Percentiles rank a stretch among this genome's conserved stretches.
Conservation (phyloP, 805 yeast species). For the Debaryomyces castellii region DNA sequence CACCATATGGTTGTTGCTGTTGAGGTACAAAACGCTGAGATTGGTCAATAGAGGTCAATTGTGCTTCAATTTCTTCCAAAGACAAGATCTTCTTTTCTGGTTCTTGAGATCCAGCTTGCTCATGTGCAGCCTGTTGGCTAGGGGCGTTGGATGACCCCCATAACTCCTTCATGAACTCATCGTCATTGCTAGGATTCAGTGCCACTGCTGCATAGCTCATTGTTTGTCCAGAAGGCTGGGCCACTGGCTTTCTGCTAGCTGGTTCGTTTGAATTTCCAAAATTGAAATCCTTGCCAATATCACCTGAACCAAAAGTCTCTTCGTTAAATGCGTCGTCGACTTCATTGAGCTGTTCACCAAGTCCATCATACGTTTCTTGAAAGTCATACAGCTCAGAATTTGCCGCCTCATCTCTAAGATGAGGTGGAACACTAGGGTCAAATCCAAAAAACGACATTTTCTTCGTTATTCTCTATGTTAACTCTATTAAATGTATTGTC, state of each 20-base stretch:
- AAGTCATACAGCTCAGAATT: slow-evolving; percentile 56
- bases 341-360: slow-evolving; percentile 63
- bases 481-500: background rate
- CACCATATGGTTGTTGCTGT: slow-evolving; percentile 25
- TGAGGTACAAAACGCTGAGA: slow-evolving; percentile 27
- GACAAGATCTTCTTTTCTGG: slow-evolving; percentile 56
- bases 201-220: slow-evolving; percentile 44
- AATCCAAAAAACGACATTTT: slow-evolving; percentile 69
- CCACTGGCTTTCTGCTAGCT: slow-evolving; percentile 21
- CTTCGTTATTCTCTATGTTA: background rate
- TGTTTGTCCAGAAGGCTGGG: slow-evolving; percentile 18
- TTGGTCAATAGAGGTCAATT: slow-evolving; percentile 50
- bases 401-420: slow-evolving; percentile 12
- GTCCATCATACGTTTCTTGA: slow-evolving; percentile 80
- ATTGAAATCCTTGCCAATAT: slow-evolving; percentile 62
- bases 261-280: slow-evolving; percentile 41
- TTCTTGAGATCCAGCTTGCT: slow-evolving; percentile 8
- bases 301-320: slow-evolving; percentile 69
- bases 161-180: slow-evolving; percentile 45
- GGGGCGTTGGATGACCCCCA: slow-evolving; percentile 42
- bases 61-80: slow-evolving; percentile 84
- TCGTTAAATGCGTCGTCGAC: slow-evolving; percentile 79
- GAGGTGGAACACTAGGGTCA: slow-evolving; percentile 47
- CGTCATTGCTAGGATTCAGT: slow-evolving; percentile 34
- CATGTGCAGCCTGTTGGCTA: slow-evolving; percentile 24